Evolutionary conservation across 192 early-diverging fungal species (phyloP).

Genomic region (Entomortierella chlamydospora): DNA sequence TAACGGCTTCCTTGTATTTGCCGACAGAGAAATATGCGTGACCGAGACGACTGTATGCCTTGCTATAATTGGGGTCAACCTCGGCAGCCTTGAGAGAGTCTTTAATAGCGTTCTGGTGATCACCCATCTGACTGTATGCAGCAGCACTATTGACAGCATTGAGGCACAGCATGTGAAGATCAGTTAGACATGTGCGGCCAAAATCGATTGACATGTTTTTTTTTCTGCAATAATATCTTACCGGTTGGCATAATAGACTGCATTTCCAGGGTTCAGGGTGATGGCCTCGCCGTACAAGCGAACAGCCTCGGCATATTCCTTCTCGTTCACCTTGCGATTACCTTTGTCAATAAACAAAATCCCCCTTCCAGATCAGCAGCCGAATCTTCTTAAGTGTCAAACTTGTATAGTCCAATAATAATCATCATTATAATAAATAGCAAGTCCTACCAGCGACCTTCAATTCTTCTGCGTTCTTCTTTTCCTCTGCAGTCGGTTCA

Average conservation of each 20-base stretch:
- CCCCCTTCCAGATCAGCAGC: not conserved
- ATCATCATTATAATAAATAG: not conserved
- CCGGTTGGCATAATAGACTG: constrained; percentile 98
- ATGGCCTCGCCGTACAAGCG: constrained; percentile 94
- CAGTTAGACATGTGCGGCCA: not conserved
- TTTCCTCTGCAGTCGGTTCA: constrained; percentile 70
- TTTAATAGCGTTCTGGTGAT: constrained; percentile 87
- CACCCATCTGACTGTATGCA: constrained; percentile 89
- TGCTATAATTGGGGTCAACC: constrained; percentile 90
- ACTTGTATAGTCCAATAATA: too few species aligned
- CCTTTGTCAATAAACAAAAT: constrained; percentile 47
- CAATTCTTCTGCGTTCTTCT: constrained; percentile 87
- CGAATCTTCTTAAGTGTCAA: not conserved
- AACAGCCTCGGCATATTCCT: constrained; percentile 89
- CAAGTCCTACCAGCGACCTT: constrained; percentile 70
- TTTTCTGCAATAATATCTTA: constrained; percentile 54
- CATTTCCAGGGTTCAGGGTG: constrained; percentile 80
- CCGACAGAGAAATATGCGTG: constrained; percentile 93
- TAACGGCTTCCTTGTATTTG: constrained; percentile 84
- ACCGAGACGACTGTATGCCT: constrained; percentile 92
- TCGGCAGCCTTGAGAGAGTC: constrained; percentile 89
- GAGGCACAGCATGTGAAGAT: not conserved
- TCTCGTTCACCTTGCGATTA: constrained; percentile 87
- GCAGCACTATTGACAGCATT: constrained; percentile 76
- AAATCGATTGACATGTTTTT: too few species aligned